Percentiles rank a stretch among this genome's conserved stretches.
Evolutionary conservation across 2,329 filamentous ascomycete species (phyloP).

Genomic region (Ophiostoma piceae): DNA sequence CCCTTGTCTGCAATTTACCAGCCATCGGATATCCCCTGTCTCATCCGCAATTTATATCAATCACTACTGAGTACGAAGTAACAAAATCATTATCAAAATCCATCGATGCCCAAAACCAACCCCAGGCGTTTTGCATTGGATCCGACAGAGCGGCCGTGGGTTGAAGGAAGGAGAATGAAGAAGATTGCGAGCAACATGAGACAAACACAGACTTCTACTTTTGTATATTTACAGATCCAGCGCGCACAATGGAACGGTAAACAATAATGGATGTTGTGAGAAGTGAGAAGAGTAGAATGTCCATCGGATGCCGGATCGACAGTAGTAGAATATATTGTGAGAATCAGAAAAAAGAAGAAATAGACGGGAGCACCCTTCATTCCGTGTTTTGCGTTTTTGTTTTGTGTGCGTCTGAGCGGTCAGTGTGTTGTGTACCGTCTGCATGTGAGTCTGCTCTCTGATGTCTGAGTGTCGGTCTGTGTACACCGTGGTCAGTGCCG

Average conservation of each 20-base stretch:
- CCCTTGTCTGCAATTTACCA: background rate
- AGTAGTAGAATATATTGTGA: background rate
- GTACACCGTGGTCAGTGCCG: background rate
- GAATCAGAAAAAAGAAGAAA: background rate
- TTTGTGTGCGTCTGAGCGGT: background rate
- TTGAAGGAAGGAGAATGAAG: too few species aligned
- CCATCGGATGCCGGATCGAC: background rate
- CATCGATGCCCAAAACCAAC: conserved; percentile 5
- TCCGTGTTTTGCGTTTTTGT: background rate
- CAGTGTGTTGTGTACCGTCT: background rate
- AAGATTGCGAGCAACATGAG: conserved; percentile 11
- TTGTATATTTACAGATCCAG: too few species aligned
- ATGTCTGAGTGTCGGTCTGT: background rate
- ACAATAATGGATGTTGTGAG: background rate
- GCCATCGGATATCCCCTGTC: conserved; percentile 4
- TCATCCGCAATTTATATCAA: background rate
- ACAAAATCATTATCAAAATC: background rate
- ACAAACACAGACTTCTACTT: background rate
- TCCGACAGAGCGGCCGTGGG: background rate
- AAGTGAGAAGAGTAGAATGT: background rate
- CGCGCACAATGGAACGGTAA: background rate
- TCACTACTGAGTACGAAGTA: background rate
- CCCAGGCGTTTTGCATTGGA: background rate
- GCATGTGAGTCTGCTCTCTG: too few species aligned
- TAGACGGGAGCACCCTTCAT: background rate